phyloP scores from a whole-genome alignment of 2,329 filamentous ascomycete genomes.

The Cercospora zeae-maydis region DNA sequence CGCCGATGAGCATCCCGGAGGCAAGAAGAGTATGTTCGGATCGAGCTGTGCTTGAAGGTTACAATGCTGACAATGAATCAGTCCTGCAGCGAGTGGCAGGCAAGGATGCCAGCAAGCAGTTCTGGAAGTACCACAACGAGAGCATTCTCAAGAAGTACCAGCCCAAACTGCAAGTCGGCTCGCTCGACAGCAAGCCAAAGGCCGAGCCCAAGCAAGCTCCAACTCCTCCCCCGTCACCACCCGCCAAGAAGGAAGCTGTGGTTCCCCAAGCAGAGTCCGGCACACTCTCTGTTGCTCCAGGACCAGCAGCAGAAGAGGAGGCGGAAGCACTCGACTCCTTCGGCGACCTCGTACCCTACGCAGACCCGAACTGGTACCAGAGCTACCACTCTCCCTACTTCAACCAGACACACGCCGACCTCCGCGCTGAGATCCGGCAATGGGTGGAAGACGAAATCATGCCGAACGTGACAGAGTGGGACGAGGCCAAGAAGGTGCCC shows the following conservation, averaged over 20 bases:
- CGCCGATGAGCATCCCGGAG: constrained; percentile 61
- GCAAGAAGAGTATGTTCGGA: constrained; percentile 57
- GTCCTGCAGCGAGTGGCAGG: constrained; percentile 63
- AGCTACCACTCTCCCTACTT: constrained; percentile 89
- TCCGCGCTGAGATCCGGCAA: constrained; percentile 84
- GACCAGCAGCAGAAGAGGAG: constrained; percentile 46
- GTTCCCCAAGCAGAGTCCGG: constrained; percentile 60
- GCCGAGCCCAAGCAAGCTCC: constrained; percentile 51
- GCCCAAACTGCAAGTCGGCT: constrained; percentile 75
- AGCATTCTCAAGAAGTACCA: constrained; percentile 78
- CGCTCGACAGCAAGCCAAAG: constrained; percentile 79
- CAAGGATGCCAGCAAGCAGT: constrained; percentile 66
- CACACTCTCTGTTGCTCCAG: constrained; percentile 41
- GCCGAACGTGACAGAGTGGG: constrained; percentile 92
- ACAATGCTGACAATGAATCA: constrained; percentile 31
- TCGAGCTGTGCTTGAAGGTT: background rate
- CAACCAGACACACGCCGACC: constrained; percentile 87
- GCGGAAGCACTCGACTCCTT: constrained; percentile 76
- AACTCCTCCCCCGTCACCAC: constrained; percentile 50
- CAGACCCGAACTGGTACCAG: constrained; percentile 74
- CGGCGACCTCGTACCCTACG: constrained; percentile 84
- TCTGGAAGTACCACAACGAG: constrained; percentile 74
- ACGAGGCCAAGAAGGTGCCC: constrained; percentile 88
- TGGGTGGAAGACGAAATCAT: constrained; percentile 90
- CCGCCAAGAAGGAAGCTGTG: constrained; percentile 48